Evolutionary conservation across 768 basidiomycete genomes (phyloP).

Genomic region (Suillus variegatus): DNA sequence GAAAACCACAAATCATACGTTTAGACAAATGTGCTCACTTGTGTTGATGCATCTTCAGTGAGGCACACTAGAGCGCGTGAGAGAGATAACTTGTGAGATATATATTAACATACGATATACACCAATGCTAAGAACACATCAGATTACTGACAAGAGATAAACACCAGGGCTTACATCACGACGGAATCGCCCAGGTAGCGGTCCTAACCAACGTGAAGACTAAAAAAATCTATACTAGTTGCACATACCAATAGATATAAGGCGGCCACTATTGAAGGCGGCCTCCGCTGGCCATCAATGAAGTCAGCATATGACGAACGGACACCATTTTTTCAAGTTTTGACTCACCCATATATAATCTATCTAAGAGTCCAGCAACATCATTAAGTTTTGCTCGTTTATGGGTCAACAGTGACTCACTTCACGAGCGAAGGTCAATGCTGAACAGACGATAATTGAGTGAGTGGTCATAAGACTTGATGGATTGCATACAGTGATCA

Average conservation of each 20-base stretch:
- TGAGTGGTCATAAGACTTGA: background rate
- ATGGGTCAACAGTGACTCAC: conserved; percentile 15
- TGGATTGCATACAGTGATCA: conserved; percentile 25
- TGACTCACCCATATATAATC: conserved; percentile 32
- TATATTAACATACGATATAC: background rate
- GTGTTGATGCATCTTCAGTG: background rate
- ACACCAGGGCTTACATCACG: conserved; percentile 23
- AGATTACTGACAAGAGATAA: background rate
- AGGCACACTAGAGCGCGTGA: background rate
- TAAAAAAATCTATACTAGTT: background rate
- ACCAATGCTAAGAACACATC: background rate
- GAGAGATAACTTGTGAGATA: background rate
- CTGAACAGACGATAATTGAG: conserved; percentile 13
- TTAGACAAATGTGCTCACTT: background rate
- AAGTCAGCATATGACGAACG: conserved; percentile 3
- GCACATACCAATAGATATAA: conserved; percentile 28
- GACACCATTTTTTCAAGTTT: background rate
- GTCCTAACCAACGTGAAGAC: conserved; percentile 19
- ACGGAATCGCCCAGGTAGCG: conserved; percentile 34
- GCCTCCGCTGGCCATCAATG: conserved; percentile 21
- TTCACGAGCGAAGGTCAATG: conserved; percentile 28
- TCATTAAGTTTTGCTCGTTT: conserved; percentile 3
- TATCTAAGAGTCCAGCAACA: conserved; percentile 15
- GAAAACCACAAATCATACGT: background rate
- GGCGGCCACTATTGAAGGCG: conserved; percentile 25